phyloP scores from a whole-genome alignment of 495 filamentous ascomycete genomes.

The Podospora fimiseda region DNA sequence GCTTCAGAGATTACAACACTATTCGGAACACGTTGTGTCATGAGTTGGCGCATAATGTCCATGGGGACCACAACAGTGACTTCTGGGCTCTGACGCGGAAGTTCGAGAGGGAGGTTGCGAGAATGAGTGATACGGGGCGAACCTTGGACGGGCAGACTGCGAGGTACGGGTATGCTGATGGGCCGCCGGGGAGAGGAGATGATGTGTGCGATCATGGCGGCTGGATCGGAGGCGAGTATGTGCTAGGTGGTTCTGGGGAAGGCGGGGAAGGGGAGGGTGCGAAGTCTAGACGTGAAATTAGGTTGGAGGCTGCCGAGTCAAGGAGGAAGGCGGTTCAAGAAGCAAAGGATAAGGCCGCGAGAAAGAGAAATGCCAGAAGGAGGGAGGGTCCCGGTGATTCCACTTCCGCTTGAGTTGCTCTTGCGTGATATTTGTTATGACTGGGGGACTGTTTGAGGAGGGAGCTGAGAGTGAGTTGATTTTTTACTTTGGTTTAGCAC shows the following conservation, averaged over 20 bases:
- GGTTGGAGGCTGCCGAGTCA: too few species aligned
- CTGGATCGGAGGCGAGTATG: conserved; percentile 84
- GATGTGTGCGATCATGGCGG: conserved; percentile 68
- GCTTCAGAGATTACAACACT: conserved; percentile 83
- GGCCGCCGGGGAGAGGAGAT: conserved; percentile 34
- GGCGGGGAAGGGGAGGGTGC: too few species aligned
- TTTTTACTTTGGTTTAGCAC: too few species aligned
- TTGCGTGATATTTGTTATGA: too few species aligned
- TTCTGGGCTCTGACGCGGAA: conserved; percentile 84
- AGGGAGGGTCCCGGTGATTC: too few species aligned
- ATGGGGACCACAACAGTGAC: conserved; percentile 68
- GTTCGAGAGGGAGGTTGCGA: conserved; percentile 83
- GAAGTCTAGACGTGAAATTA: too few species aligned
- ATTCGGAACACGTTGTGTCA: conserved; percentile 92
- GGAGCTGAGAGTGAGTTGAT: too few species aligned
- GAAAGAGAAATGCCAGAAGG: too few species aligned
- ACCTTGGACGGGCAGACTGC: conserved; percentile 57
- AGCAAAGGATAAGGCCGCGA: too few species aligned
- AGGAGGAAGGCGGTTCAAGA: too few species aligned
- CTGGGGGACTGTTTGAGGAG: too few species aligned
- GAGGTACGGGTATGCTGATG: conserved; percentile 58
- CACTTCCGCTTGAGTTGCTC: too few species aligned
- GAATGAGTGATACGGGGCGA: conserved; percentile 55
- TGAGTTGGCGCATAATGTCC: conserved; percentile 89
- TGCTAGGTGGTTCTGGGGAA: conserved; percentile 75